Base-by-base conservation (phyloP, 2,329 filamentous ascomycete species). In the Paracorniculantispora psalliotae region DNA sequence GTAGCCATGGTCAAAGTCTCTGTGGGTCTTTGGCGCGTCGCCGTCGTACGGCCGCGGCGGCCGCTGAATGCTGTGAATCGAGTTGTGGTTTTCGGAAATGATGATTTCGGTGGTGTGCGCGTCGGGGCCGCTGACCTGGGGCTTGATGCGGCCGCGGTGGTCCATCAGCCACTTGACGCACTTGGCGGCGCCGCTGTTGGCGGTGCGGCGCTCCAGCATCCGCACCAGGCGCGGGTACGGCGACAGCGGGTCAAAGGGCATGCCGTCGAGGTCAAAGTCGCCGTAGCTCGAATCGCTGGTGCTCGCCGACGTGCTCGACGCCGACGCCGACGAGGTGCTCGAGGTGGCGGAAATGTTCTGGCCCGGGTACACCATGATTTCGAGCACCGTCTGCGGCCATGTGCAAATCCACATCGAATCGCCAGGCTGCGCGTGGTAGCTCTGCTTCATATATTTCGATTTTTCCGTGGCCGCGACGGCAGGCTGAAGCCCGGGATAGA, bases 381-480 rank as follows among this genome's bases (percentile, higher is more conserved):
- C 81, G 5, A 85, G 72, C 2, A 76, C 72, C 0, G 81, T 84
- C 28, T 77, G 73, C 2, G 81, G 79, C 82, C 83, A 86, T 2
- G 73, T 79, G 66, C 83, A 86, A 23, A 85, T 75, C 83, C 83
- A 86, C 1, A 80, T 79, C 59, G 72, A 79, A 49, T 84, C 81
- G 2, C 82, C 82, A 0, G 69, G 67, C 60, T 75, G 67, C 1
- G 74, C 73, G 12, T 68, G 67, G 2, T 63, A 57, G 6, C 61
- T 65, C 33, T 64, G 62, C 52, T 52, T 66, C 54, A 63, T 64
- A 19, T 63, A 67, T 6, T 61, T 66, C 15, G 64, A 57, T 1
- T 74, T 74, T 19, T 66, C 63, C 44, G 66, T 56, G 26, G 21
- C 62, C 50, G 35, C 58, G 12, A 13, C 41, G 17, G 33, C 50